Conservation (phyloP, 1,139 yeast genomes). For the Zygotorulaspora mrakii region DNA sequence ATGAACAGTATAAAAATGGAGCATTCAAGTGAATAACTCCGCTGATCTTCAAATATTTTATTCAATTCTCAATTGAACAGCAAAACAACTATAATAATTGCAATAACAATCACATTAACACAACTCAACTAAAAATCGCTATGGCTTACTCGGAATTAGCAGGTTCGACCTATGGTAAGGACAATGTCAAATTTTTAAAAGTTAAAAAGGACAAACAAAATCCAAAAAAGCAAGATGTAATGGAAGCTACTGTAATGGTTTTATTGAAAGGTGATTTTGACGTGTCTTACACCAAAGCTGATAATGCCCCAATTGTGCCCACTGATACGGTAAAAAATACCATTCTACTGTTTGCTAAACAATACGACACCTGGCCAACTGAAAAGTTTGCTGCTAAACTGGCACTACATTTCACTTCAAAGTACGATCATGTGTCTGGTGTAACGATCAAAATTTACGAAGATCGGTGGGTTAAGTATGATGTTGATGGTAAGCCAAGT, state of each 20-base stretch:
- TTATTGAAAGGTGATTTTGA: constrained; percentile 77
- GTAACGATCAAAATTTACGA: constrained; percentile 65
- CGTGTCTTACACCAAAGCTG: constrained; percentile 77
- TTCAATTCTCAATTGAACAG: no score
- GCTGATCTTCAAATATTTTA: no score
- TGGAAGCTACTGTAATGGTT: constrained; percentile 77
- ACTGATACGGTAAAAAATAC: constrained; percentile 94
- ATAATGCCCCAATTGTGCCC: constrained; percentile 83
- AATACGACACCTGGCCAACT: constrained; percentile 78
- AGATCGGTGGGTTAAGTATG: constrained; percentile 73
- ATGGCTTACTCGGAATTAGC: constrained; percentile 35
- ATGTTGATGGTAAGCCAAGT: constrained; percentile 68
- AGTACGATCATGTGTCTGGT: constrained; percentile 73
- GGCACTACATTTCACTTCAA: constrained; percentile 72
- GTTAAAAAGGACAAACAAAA: constrained; percentile 72
- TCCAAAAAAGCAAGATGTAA: constrained; percentile 69
- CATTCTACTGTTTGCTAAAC: constrained; percentile 74
- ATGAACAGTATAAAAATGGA: no score
- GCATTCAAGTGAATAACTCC: no score
- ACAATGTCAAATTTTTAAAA: constrained; percentile 83
- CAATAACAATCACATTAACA: no score
- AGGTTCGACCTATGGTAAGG: constrained; percentile 78
- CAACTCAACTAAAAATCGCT: background rate
- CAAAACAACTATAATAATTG: no score
- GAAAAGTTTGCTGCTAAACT: constrained; percentile 85